Base-by-base conservation (phyloP, 441 rosid genomes). In the Mallotus japonicus region DNA sequence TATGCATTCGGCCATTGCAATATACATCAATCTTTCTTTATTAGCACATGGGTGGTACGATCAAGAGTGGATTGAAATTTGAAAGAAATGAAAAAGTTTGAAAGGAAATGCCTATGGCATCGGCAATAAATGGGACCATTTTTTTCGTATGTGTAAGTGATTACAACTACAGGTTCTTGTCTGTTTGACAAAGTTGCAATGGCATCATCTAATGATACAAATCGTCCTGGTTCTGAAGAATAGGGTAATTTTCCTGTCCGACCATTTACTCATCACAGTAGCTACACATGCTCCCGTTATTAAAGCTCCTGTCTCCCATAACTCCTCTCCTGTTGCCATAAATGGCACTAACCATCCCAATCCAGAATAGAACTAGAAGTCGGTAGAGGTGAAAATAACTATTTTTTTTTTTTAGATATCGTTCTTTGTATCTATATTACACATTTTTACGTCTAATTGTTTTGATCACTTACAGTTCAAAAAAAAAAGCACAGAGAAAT, bases 181-280 rank as follows among this genome's bases (percentile, higher is more conserved):
- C 67, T 61, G 67, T 69, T 70, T 67, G 73, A 71, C 61, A 62
- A 73, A 65, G 68, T 70, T 8, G 76, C 49, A 70, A 28, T 40
- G 28, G n/a, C n/a, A n/a, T 24, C 63, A 71, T 69, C 60, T 34
- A 49, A 47, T 51, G 34, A 53, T 14, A 14, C 12, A 37, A 4
- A 37, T 37, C 42, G n/a, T 60, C 14, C 44, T 20, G 50, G 50
- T 37, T 61, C 17, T 46, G 1, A 51, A 62, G n/a, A 4, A 8
- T 3, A 32, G 65, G 67, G 22, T 10, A 32, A 49, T 13, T 37
- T 16, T 37, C 19, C 65, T 17, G 14, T 71, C 34, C 37, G 6
- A 62, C 49, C 61, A 34, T 49, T 40, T 42, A 20, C 12, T 54
- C 22, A 47, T 20, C 57, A 44, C 10, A 70, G 0, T 17, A 24